Evolutionary conservation across 2,329 filamentous ascomycete genomes (phyloP), one percentile per base, ranked within the genome.

Genomic region (Monilinia aucupariae): DNA sequence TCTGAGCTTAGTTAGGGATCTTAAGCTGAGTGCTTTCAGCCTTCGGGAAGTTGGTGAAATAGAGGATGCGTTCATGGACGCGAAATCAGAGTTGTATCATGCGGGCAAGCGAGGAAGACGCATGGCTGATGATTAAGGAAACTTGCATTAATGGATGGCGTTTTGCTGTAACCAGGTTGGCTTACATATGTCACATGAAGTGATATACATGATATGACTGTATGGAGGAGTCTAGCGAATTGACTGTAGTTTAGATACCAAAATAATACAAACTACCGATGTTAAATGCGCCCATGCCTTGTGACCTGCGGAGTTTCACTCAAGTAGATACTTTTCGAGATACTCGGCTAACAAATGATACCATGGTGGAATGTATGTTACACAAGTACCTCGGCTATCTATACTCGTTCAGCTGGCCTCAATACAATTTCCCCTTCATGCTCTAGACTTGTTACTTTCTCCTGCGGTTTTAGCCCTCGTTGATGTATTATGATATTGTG

Each of bases 41-140:
- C 80, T 84, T 13, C 79, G 83, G 13, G 85, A 90, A 65, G 83
- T 91, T 60, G 81, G 86, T 64, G 81, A 87, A 72, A 81, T 94
- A 68, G 90, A 94, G 71, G 88, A 92, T 72, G 77, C 91, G 69
- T 80, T 94, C 72, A 90, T 92, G 78, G 88, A 93, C 73, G 84
- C 93, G 67, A 87, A 89, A 74, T 81, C 83, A 66, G 85, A 89
- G 73, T 80, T 92, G 59, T 89, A 89, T 73, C 84, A 87, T 62
- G 90, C 90, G 20, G 86, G 86, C 70, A 79, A 79, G 70, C 81
- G 88, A 65, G 81, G 83, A 45, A 75, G 81, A 64, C 53, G 12
- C 55, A 45, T 61, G 64, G 59, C 63, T 64, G 48, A 56, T 25
- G 52, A 55, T 32, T 47, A 17, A 37, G n/a, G 13, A 47, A 22